These are phyloP conservation scores for Mallotus japonicus DNA, from an alignment of 441 rosid species.

Conservation along the genomic window DNA sequence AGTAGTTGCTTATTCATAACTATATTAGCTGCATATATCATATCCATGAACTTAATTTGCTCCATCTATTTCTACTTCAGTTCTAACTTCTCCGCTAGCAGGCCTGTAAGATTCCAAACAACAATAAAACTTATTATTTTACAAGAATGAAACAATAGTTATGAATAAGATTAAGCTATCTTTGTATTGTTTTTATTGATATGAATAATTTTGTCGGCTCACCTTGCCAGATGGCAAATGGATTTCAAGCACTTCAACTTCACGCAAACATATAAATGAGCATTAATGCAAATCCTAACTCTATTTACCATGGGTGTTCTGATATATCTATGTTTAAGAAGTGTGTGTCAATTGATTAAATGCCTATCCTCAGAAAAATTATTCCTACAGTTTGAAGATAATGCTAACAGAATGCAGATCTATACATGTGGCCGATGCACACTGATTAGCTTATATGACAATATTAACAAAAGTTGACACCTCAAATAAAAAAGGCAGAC, in stretches of 20 bases:
- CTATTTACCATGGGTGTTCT: background rate
- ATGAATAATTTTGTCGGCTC: background rate
- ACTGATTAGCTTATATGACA: background rate
- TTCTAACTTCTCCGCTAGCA: conserved; percentile 36
- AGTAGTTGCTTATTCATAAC: background rate
- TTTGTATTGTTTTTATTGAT: background rate
- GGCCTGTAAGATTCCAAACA: conserved; percentile 28
- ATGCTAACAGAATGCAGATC: background rate
- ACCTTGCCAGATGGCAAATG: background rate
- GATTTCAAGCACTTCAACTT: background rate
- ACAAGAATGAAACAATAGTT: background rate
- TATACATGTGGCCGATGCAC: background rate
- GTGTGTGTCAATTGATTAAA: background rate
- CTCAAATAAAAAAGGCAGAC: background rate
- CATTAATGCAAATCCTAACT: background rate
- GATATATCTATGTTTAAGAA: background rate
- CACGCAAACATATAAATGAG: background rate
- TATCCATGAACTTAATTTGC: conserved; percentile 14
- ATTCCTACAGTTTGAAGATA: background rate
- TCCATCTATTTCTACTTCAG: conserved; percentile 16
- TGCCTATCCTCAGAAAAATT: background rate
- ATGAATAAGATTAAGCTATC: background rate
- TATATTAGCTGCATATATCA: background rate
- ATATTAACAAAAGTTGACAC: background rate
- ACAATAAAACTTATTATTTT: conserved; percentile 8